Evolutionary conservation across 306 rosid species (phyloP).

Genomic region (Lathyrus aphaca): DNA sequence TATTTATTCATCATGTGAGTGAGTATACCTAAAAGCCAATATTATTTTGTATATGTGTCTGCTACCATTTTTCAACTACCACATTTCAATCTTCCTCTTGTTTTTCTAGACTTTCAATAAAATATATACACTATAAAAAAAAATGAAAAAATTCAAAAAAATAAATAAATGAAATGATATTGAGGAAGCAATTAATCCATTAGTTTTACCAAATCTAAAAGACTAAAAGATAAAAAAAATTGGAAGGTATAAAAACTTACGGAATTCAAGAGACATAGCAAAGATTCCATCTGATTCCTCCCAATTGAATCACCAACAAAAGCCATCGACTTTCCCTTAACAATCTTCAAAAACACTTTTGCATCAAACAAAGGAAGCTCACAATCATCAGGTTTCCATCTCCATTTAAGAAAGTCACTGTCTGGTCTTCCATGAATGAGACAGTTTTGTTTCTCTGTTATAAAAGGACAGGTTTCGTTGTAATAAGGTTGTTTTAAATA

Average conservation of each 20-base stretch:
- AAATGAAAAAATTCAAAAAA: background rate
- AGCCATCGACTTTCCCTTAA: conserved; percentile 73
- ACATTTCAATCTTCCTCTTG: conserved; percentile 8
- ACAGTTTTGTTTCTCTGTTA: conserved; percentile 72
- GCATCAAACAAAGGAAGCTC: conserved; percentile 77
- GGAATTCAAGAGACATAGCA: conserved; percentile 64
- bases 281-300: conserved; percentile 79
- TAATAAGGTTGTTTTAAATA: conserved; percentile 52
- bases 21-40: conserved; percentile 14
- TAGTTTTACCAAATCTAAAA: too few species aligned
- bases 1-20: conserved; percentile 18
- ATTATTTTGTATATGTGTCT: background rate
- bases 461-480: conserved; percentile 58
- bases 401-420: conserved; percentile 63
- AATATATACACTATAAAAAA: background rate
- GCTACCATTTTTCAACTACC: background rate
- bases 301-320: conserved; percentile 91
- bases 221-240: too few species aligned
- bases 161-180: too few species aligned
- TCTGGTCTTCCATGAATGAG: conserved; percentile 74
- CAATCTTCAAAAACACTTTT: conserved; percentile 60
- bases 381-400: conserved; percentile 85
- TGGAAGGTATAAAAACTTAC: conserved; percentile 19
- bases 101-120: background rate
- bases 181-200: too few species aligned